Percentiles rank a stretch among this genome's conserved stretches.
Conservation (phyloP, 768 basidiomycete species). For the Stropharia rugosoannulata region DNA sequence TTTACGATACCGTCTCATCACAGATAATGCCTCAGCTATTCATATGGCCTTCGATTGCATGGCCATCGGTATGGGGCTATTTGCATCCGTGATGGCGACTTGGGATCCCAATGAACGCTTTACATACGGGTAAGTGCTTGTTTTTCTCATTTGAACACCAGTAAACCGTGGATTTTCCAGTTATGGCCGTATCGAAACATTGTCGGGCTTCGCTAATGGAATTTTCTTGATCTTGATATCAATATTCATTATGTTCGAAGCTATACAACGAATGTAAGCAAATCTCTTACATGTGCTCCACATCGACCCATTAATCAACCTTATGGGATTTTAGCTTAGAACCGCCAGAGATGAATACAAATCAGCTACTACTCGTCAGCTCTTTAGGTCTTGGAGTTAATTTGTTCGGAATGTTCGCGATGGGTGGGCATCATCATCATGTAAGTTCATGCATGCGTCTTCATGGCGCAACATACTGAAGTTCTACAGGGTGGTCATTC, state of each 20-base stretch:
- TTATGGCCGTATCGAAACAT: conserved; percentile 93
- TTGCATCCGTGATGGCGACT: conserved; percentile 96
- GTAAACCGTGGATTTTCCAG: conserved; percentile 33
- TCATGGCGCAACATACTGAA: not conserved
- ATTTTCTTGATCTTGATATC: conserved; percentile 93
- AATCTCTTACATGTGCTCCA: not conserved
- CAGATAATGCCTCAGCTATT: conserved; percentile 60
- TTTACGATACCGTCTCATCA: conserved; percentile 2
- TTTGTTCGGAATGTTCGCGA: conserved; percentile 98
- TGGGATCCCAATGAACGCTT: conserved; percentile 95
- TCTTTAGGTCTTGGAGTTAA: conserved; percentile 90
- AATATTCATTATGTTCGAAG: conserved; percentile 98
- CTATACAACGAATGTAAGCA: conserved; percentile 86
- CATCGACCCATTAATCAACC: not conserved
- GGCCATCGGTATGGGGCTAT: conserved; percentile 92
- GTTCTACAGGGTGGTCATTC: conserved; percentile 48
- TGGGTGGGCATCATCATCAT: conserved; percentile 93
- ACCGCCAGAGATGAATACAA: conserved; percentile 98
- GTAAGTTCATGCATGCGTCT: conserved; percentile 36
- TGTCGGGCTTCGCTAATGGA: conserved; percentile 98
- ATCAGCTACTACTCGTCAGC: conserved; percentile 87
- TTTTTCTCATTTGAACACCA: not conserved
- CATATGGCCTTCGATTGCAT: conserved; percentile 99
- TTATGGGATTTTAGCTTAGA: conserved; percentile 56
- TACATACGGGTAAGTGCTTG: conserved; percentile 82